Evolutionary conservation across 2,329 filamentous ascomycete genomes (phyloP), one percentile per base, ranked within the genome.

Genomic region (Rhexocercosporidium sp.): DNA sequence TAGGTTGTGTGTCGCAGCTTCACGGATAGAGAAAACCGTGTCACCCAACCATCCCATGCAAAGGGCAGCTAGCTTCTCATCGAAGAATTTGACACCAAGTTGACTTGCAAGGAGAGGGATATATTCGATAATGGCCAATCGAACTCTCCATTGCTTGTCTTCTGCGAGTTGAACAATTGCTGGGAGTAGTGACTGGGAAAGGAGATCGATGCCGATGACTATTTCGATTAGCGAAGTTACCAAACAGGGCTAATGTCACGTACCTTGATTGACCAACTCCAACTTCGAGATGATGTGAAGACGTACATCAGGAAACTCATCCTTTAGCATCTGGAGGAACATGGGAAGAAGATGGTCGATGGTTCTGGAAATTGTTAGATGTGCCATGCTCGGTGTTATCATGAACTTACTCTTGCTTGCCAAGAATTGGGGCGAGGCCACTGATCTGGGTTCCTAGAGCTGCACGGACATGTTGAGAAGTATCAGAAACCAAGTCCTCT

Each of bases 221-320:
- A 46, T 14, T 25, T 37, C 64, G 34, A 63, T 77, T 66, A 75
- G 74, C 53, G 41, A 57, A 65, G 41, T 54, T 27, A 41, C 9
- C 7, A 53, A 22, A 53, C 3, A 44, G 27, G 47, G 12, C 20
- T 9, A 47, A 27, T 11, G 27, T 14, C 51, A 77, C 82, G 70
- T 83, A 94, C 92, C 92, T 82, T 97, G 93, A 82, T 99, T 99
- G 71, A 99, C 96, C 70, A 96, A 88, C 83, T 99, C 96, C 64
- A 99, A 89, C 82, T 99, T 99, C n/a, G 96, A 98, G 77, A 99
- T 99, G 79, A 99, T 99, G 82, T 99, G 97, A 67, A 99, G 89
- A 70, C 96, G 92, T 61, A 99, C 96, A 78, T 99, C 96, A 25
- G 96, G 96, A 80, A 97, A 98, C 78, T 99, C 96, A 76, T 99